Conservation (phyloP, 2,329 filamentous ascomycete genomes). For the Daldinia eschscholtzii region DNA sequence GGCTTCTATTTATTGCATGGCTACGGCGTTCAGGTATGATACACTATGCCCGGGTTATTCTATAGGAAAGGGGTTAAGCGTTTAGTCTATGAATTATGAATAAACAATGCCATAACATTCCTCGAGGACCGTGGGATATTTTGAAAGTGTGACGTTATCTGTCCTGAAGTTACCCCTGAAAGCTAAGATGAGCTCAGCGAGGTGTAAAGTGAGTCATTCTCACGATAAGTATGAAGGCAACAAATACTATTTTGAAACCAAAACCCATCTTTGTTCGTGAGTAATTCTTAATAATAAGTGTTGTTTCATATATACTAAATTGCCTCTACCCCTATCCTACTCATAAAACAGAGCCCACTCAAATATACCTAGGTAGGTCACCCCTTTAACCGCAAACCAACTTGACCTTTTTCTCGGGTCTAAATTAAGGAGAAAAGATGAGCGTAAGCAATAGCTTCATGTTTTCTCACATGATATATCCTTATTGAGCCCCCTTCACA, state of each 20-base stretch:
- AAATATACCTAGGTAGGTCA: not conserved
- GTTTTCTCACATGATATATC: not conserved
- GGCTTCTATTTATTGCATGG: not conserved
- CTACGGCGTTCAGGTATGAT: not conserved
- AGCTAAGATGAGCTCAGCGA: constrained; percentile 3
- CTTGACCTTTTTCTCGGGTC: not conserved
- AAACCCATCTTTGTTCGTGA: not conserved
- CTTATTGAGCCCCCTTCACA: constrained; percentile 33
- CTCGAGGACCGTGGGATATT: not conserved
- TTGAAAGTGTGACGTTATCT: not conserved
- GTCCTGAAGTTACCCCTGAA: not conserved
- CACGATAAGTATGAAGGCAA: not conserved
- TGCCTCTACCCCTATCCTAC: not conserved
- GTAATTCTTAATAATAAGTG: not conserved
- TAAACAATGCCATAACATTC: not conserved
- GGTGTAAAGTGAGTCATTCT: not conserved
- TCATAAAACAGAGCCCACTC: not conserved
- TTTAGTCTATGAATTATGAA: not conserved
- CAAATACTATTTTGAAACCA: not conserved
- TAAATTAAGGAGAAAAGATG: not conserved
- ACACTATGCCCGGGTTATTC: not conserved
- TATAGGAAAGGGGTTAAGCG: not conserved
- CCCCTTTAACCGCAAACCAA: not conserved
- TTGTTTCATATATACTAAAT: not conserved
- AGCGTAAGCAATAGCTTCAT: not conserved